phyloP scores from a whole-genome alignment of 2,329 filamentous ascomycete species.

The Chrysosporium keratinophilum region DNA sequence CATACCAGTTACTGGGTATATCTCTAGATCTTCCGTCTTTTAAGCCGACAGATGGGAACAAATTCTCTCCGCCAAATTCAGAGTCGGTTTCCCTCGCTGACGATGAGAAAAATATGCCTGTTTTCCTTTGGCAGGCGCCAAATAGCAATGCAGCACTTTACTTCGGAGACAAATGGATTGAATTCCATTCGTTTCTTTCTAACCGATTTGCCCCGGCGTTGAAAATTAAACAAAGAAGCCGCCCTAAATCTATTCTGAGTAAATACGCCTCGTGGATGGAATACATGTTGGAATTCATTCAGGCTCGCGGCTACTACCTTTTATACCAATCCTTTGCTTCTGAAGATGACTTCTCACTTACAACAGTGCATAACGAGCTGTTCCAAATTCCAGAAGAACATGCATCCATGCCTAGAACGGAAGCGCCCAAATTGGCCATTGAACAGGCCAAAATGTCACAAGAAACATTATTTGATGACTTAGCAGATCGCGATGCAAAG shows the following conservation, averaged over 20 bases:
- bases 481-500: not conserved
- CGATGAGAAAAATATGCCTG: constrained; percentile 31
- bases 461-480: not conserved
- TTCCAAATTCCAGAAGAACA: constrained; percentile 62
- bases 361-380: constrained; percentile 69
- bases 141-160: constrained; percentile 72
- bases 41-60: constrained; percentile 43
- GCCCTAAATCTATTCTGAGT: constrained; percentile 52
- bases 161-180: constrained; percentile 75
- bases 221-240: constrained; percentile 14
- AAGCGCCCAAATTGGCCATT: not conserved
- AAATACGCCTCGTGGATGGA: constrained; percentile 67
- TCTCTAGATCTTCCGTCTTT: constrained; percentile 62
- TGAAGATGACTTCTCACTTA: constrained; percentile 45
- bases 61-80: constrained; percentile 42
- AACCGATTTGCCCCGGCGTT: constrained; percentile 41
- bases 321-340: constrained; percentile 58
- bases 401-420: constrained; percentile 23
- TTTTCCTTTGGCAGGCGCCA: constrained; percentile 79
- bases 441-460: constrained; percentile 27
- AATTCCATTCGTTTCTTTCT: constrained; percentile 71
- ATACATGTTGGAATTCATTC: constrained; percentile 64
- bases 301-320: constrained; percentile 64
- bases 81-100: not conserved
- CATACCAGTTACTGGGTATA: constrained; percentile 59